These are phyloP conservation scores for Fusarium cicatricum DNA, from an alignment of 2,329 filamentous ascomycete genomes.

Conservation along the genomic window DNA sequence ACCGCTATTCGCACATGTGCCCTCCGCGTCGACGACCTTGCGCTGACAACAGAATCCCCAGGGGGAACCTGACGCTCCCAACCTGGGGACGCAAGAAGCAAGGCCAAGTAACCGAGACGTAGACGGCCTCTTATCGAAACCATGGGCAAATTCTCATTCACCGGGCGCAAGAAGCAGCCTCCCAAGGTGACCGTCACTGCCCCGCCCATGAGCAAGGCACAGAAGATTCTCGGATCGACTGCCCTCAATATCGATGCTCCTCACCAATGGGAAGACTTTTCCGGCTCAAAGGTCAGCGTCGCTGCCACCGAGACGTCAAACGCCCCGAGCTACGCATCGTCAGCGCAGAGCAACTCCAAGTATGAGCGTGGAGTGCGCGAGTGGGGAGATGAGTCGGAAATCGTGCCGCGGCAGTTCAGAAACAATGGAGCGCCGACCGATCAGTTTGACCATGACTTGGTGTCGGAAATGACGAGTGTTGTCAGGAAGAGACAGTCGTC, in stretches of 20 bases:
- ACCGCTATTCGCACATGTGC: conserved; percentile 34
- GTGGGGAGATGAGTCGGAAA: conserved; percentile 42
- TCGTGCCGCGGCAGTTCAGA: conserved; percentile 37
- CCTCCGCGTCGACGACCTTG: conserved; percentile 26
- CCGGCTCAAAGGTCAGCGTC: conserved; percentile 35
- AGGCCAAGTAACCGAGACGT: conserved; percentile 3
- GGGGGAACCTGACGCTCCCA: conserved; percentile 22
- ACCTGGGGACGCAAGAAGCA: conserved; percentile 21
- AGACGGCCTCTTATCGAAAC: neutral
- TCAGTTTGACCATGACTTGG: conserved; percentile 38
- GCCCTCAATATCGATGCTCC: conserved; percentile 39
- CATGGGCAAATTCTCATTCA: conserved; percentile 44
- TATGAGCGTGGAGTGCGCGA: conserved; percentile 28
- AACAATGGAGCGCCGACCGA: conserved; percentile 25
- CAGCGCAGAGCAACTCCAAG: conserved; percentile 1
- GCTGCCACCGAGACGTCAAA: conserved; percentile 22
- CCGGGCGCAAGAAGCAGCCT: conserved; percentile 42
- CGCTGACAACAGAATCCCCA: conserved; percentile 35
- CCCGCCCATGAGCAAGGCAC: conserved; percentile 40
- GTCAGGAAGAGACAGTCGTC: conserved; percentile 59
- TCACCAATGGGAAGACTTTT: conserved; percentile 32
- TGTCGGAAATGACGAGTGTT: conserved; percentile 53
- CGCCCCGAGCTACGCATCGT: conserved; percentile 16
- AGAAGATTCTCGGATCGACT: conserved; percentile 40
- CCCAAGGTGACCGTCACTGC: conserved; percentile 41